Base-by-base conservation (phyloP, 768 basidiomycete genomes). In the Phanerochaete sordida region DNA sequence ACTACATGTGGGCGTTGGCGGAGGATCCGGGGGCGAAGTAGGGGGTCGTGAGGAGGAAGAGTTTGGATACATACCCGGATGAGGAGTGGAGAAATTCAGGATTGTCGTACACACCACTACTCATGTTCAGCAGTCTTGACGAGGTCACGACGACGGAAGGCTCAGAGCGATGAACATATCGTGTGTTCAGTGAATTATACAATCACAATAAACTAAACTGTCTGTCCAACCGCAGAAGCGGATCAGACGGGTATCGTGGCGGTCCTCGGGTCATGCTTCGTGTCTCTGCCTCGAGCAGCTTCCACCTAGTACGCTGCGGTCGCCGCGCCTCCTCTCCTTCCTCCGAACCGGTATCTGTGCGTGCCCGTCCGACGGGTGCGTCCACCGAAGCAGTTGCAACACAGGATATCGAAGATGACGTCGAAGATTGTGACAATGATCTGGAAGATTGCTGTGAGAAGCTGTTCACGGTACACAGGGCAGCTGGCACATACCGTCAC, bases 1-100 rank as follows among this genome's bases (percentile, higher is more conserved):
- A 88, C 72, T 93, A 91, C 73, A 93, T 93, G 90, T 95, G 92
- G 92, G 82, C 88, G 1, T 76, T 92, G 57, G 83, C 85, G 4
- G 69, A 70, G 30, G 64, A 65, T n/a, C n/a, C n/a, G n/a, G n/a
- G n/a, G 39, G 8, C 39, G 11, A 43, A 43, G 39, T 43, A 43
- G 39, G 39, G 19, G 39, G 11, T 7, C 7, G 13, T 35, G 33
- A 35, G 7, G 33, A 35, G 33, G 33, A 35, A 35, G n/a, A n/a
- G n/a, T n/a, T n/a, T n/a, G n/a, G n/a, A n/a, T n/a, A n/a, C n/a
- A n/a, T n/a, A n/a, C n/a, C n/a, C n/a, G n/a, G n/a, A n/a, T n/a
- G n/a, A n/a, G n/a, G n/a, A n/a, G n/a, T n/a, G n/a, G n/a, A n/a
- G n/a, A n/a, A n/a, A n/a, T n/a, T n/a, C n/a, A n/a, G n/a, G n/a